A percentile compares a stretch with the other conserved stretches of the same genome.
Evolutionary conservation across 805 yeast genomes (phyloP).

Genomic region (Saccharomycopsis sp.): DNA sequence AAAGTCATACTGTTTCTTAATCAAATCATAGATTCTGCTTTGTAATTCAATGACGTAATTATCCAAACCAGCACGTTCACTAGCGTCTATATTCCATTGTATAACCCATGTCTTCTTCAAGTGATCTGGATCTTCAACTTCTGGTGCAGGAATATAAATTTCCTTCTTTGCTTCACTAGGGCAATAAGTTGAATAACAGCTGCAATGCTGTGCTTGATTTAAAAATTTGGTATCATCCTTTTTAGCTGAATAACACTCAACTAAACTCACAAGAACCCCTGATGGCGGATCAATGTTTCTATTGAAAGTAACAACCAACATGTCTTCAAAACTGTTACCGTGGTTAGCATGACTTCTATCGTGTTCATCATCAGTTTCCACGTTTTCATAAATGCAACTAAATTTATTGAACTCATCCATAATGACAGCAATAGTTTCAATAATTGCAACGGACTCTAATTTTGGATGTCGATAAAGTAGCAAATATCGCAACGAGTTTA

Average conservation of each 20-base stretch:
- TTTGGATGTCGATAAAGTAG: slow-evolving; percentile 8
- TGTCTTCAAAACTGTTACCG: slow-evolving; percentile 5
- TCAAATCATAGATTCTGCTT: slow-evolving; percentile 19
- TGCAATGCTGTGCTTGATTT: neutral
- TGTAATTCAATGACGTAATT: slow-evolving; percentile 11
- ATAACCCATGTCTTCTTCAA: slow-evolving; percentile 12
- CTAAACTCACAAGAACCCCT: slow-evolving; percentile 13
- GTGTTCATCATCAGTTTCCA: slow-evolving; percentile 3
- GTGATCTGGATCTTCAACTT: slow-evolving; percentile 1
- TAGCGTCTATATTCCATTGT: slow-evolving; percentile 13
- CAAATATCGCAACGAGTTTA: slow-evolving; percentile 5
- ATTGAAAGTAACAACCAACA: slow-evolving; percentile 3
- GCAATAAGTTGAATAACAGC: slow-evolving; percentile 16
- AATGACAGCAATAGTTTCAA: slow-evolving; percentile 3
- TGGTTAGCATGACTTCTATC: neutral
- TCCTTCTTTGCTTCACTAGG: slow-evolving; percentile 10
- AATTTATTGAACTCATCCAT: slow-evolving; percentile 1
- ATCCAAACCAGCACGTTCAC: slow-evolving; percentile 4
- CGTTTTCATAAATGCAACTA: slow-evolving; percentile 3
- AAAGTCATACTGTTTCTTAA: slow-evolving; percentile 17
- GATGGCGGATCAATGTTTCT: neutral
- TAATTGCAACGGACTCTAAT: neutral
- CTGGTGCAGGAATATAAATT: slow-evolving; percentile 3
- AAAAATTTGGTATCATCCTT: neutral
- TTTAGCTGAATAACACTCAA: slow-evolving; percentile 10